phyloP scores from a whole-genome alignment of 805 yeast species.

The Millerozyma miso region DNA sequence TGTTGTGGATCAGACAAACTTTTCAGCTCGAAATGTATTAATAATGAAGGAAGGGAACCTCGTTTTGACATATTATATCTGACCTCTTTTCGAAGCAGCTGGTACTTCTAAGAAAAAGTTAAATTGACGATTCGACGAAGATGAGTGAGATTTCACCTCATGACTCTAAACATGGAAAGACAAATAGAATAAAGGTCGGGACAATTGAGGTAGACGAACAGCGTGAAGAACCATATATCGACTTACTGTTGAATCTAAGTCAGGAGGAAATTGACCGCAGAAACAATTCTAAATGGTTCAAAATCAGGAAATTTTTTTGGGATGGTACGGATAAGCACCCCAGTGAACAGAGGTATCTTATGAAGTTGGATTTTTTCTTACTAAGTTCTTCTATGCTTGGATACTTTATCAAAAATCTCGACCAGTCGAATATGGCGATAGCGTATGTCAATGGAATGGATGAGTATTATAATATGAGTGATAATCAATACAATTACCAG shows the following conservation, averaged over 20 bases:
- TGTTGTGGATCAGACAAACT: no score
- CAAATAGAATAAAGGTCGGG: neutral
- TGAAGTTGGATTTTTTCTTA: constrained; percentile 41
- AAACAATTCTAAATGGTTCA: constrained; percentile 16
- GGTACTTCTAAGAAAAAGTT: no score
- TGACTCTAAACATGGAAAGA: neutral
- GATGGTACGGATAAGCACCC: constrained; percentile 37
- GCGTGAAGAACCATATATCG: constrained; percentile 17
- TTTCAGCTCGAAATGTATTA: no score
- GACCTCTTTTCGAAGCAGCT: no score
- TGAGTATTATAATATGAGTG: constrained; percentile 37
- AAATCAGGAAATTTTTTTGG: constrained; percentile 27
- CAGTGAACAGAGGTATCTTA: constrained; percentile 27
- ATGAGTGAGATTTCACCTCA: neutral
- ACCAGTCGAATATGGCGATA: constrained; percentile 38
- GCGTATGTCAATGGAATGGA: constrained; percentile 48
- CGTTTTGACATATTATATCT: no score
- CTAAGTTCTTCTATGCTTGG: constrained; percentile 55
- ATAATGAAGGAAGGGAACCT: no score
- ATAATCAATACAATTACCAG: constrained; percentile 43
- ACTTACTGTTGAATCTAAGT: constrained; percentile 15
- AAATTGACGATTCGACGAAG: no score
- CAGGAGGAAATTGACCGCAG: constrained; percentile 18
- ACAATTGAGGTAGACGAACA: neutral
- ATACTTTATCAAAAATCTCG: constrained; percentile 43